A percentile compares a stretch with the other conserved stretches of the same genome.
Evolutionary conservation across 345 rosid genomes (phyloP).

Genomic region (Carallia pectinifolia): DNA sequence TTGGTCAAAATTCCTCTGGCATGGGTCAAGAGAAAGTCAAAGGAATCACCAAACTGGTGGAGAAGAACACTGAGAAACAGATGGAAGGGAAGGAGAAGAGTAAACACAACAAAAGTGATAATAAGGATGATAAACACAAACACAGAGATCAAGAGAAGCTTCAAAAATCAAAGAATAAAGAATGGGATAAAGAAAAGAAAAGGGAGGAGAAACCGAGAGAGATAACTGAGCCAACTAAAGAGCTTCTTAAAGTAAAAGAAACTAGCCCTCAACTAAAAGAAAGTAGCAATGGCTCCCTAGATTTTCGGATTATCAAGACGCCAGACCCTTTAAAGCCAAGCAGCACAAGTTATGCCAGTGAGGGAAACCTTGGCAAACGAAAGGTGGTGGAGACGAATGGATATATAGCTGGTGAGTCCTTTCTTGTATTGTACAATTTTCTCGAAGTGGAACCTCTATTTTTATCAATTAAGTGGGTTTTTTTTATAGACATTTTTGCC

Average conservation of each 20-base stretch:
- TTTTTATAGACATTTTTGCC: slow-evolving; percentile 4
- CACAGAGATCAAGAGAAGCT: slow-evolving; percentile 28
- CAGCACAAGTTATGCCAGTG: slow-evolving; percentile 11
- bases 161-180: slow-evolving; percentile 35
- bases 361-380: slow-evolving; percentile 25
- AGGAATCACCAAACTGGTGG: slow-evolving; percentile 35
- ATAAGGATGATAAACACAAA: slow-evolving; percentile 36
- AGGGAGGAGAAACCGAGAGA: slow-evolving; percentile 43
- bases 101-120: slow-evolving; percentile 31
- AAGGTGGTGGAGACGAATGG: slow-evolving; percentile 29
- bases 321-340: slow-evolving; percentile 16
- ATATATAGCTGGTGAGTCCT: slow-evolving; percentile 34
- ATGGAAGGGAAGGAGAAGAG: slow-evolving; percentile 37
- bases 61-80: slow-evolving; percentile 39
- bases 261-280: slow-evolving; percentile 15
- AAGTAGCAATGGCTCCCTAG: slow-evolving; percentile 16
- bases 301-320: slow-evolving; percentile 20
- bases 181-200: slow-evolving; percentile 39
- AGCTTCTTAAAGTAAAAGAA: slow-evolving; percentile 34
- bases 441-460: slow-evolving; percentile 18
- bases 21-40: slow-evolving; percentile 36
- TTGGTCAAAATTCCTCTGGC: slow-evolving; percentile 23
- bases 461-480: slow-evolving; percentile 22
- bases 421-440: slow-evolving; percentile 20
- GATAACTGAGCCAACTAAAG: slow-evolving; percentile 31